phyloP scores from a whole-genome alignment of 768 basidiomycete species.

The Boletus rubropictus region DNA sequence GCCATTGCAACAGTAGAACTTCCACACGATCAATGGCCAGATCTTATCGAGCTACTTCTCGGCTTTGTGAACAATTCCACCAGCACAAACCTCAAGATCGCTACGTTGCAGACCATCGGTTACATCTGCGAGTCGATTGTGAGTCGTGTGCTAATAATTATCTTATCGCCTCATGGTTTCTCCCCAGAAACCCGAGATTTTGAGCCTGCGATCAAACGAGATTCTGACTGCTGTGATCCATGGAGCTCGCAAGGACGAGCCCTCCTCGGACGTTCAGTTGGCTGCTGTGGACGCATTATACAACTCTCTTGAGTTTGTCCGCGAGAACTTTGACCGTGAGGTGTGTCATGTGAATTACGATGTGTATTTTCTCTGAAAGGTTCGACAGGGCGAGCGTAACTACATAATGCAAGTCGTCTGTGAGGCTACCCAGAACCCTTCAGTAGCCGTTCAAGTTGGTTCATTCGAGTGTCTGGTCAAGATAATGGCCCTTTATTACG shows the following conservation, averaged over 20 bases:
- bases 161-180: conserved; percentile 6
- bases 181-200: conserved; percentile 82
- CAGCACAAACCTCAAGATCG: conserved; percentile 72
- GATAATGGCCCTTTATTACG: conserved; percentile 98
- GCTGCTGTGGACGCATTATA: conserved; percentile 89
- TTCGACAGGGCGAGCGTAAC: conserved; percentile 86
- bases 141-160: conserved; percentile 33
- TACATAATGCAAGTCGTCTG: conserved; percentile 99
- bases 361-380: conserved; percentile 1
- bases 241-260: conserved; percentile 94
- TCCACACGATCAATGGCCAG: conserved; percentile 80
- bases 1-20: conserved; percentile 94
- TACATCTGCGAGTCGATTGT: conserved; percentile 97
- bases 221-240: conserved; percentile 98
- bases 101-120: conserved; percentile 92
- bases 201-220: conserved; percentile 87
- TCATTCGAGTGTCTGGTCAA: conserved; percentile 93
- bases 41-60: conserved; percentile 83
- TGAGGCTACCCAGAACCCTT: conserved; percentile 87
- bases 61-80: conserved; percentile 74
- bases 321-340: conserved; percentile 97
- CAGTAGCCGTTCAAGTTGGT: conserved; percentile 84
- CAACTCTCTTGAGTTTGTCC: conserved; percentile 96
- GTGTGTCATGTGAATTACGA: conserved; percentile 40
- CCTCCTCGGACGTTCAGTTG: conserved; percentile 82